Base-by-base conservation (phyloP, 2,329 filamentous ascomycete genomes). In the Lizonia empirigonia region DNA sequence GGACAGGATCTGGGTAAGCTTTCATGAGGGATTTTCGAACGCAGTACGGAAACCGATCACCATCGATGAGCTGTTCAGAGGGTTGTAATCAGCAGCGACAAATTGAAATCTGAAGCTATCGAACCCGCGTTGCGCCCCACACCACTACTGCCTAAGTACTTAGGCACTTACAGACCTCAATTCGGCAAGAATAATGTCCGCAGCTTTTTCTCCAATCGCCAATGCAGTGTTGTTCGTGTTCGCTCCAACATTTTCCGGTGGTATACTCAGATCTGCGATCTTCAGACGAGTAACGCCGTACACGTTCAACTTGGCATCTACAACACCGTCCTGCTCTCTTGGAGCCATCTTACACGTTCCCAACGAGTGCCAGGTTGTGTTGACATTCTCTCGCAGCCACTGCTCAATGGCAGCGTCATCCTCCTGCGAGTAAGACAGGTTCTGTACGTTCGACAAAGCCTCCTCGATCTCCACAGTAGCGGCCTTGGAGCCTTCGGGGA, bases 21-120 rank as follows among this genome's bases (percentile, higher is more conserved):
- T 86, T 72, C 86, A 96, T 65, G 92, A 97, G 76, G 92, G 92
- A 0, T 86, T 91, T 69, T 94, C 91, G 48, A 96, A 97, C 79
- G 92, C 92, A 9, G 92, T 97, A 54, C 82, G 89, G 71, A 96
- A 96, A 72, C 90, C 91, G 2, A 85, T 97, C 55, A 89, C 89
- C 7, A 71, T 96, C 70, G 81, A 83, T 55, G 92, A 96, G 72
- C 82, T 97, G 63, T 75, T 96, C 79, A 80, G 78, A 48, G 86
- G 83, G 3, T 67, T 91, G 50, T 88, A 63, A 38, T n/a, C n/a
- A n/a, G n/a, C n/a, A n/a, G n/a, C n/a, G n/a, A n/a, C n/a, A n/a
- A n/a, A n/a, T n/a, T n/a, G n/a, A n/a, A n/a, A n/a, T n/a, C n/a
- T n/a, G n/a, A n/a, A n/a, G n/a, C n/a, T n/a, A n/a, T n/a, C n/a